phyloP scores from a whole-genome alignment of 768 basidiomycete genomes.

The Termitomyces sp. region DNA sequence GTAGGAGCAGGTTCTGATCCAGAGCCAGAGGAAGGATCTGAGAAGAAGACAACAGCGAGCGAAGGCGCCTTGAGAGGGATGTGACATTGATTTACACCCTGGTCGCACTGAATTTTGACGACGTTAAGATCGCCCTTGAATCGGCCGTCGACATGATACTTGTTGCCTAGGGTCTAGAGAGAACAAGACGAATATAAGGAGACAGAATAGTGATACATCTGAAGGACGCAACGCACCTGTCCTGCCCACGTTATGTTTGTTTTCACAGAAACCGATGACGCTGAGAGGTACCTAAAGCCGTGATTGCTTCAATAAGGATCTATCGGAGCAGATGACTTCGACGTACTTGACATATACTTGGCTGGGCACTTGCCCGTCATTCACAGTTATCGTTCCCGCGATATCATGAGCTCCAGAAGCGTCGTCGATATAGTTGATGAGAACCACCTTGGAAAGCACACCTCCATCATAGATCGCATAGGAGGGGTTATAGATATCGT shows the following conservation, averaged over 20 bases:
- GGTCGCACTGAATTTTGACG: conserved; percentile 58
- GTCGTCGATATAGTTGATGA: conserved; percentile 75
- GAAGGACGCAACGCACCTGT: conserved; percentile 42
- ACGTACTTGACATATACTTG: conserved; percentile 55
- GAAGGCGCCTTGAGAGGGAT: conserved; percentile 69
- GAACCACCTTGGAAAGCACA: conserved; percentile 52
- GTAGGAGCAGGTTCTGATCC: conserved; percentile 29
- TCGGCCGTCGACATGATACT: conserved; percentile 66
- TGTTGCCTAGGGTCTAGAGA: conserved; percentile 57
- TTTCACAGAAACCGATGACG: conserved; percentile 55
- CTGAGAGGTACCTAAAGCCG: conserved; percentile 47
- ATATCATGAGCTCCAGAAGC: conserved; percentile 52
- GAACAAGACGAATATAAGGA: background rate
- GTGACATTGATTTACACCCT: conserved; percentile 46
- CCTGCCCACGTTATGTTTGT: conserved; percentile 76
- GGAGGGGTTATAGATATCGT: conserved; percentile 53
- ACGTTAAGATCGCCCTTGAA: conserved; percentile 53
- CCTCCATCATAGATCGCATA: conserved; percentile 78
- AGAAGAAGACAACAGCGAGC: conserved; percentile 74
- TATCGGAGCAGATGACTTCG: background rate
- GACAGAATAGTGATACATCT: background rate
- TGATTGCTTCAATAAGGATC: background rate
- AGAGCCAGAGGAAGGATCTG: conserved; percentile 29
- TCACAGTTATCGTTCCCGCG: conserved; percentile 46
- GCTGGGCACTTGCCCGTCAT: conserved; percentile 41